phyloP scores from a whole-genome alignment of 495 filamentous ascomycete genomes.

The Talaromyces adpressus region DNA sequence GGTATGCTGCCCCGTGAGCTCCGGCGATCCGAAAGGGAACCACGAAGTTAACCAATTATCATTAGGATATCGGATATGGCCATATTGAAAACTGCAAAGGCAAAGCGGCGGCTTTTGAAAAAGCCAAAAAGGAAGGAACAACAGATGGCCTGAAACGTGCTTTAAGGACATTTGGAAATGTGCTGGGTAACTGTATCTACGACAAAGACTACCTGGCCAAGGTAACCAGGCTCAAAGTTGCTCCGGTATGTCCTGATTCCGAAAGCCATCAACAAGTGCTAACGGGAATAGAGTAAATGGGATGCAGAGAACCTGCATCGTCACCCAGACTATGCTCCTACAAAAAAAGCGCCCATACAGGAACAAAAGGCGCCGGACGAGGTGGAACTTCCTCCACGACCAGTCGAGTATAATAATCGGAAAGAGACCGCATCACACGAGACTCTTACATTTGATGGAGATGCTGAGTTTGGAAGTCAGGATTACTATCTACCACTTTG shows the following conservation, averaged over 20 bases:
- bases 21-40: too few relatives aligned
- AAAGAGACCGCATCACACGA: constrained; percentile 1
- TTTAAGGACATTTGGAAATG: constrained; percentile 87
- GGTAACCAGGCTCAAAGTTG: constrained; percentile 73
- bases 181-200: constrained; percentile 94
- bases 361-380: constrained; percentile 29
- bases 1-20: too few relatives aligned
- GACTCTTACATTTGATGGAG: constrained; percentile 22
- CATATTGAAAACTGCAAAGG: constrained; percentile 92
- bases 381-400: constrained; percentile 32
- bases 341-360: constrained; percentile 49
- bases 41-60: neutral
- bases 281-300: constrained; percentile 50
- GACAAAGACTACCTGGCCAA: constrained; percentile 87
- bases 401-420: constrained; percentile 13
- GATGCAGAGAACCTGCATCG: constrained; percentile 70
- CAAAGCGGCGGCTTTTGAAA: constrained; percentile 92
- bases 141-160: constrained; percentile 90
- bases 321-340: constrained; percentile 63
- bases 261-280: neutral
- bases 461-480: constrained; percentile 64
- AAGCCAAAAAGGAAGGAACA: constrained; percentile 95
- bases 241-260: constrained; percentile 34
- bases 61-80: constrained; percentile 85
- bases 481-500: neutral